These are phyloP conservation scores for Penicillium riverlandense DNA, from an alignment of 495 filamentous ascomycete genomes.

Conservation along the genomic window DNA sequence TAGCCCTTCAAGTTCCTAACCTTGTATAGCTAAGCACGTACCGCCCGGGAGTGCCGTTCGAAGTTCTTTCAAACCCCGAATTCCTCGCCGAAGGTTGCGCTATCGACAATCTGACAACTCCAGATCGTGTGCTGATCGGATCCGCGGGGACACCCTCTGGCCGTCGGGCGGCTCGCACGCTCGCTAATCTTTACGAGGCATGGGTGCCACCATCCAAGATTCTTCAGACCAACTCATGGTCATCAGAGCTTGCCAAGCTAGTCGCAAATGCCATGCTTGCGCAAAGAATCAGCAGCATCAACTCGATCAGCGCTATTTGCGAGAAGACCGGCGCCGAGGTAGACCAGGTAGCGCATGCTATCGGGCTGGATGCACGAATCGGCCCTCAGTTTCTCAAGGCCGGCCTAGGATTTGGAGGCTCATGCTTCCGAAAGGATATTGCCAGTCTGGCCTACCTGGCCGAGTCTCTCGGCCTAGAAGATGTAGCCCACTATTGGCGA, in stretches of 20 bases:
- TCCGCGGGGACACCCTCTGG: slow-evolving; percentile 51
- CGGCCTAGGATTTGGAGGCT: slow-evolving; percentile 72
- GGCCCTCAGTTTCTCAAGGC: slow-evolving; percentile 71
- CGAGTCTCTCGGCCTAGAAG: slow-evolving; percentile 58
- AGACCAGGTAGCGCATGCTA: slow-evolving; percentile 61
- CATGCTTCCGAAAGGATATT: slow-evolving; percentile 80
- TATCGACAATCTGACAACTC: slow-evolving; percentile 59
- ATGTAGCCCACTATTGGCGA: slow-evolving; percentile 73
- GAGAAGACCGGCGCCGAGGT: slow-evolving; percentile 72
- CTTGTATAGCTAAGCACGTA: slow-evolving; percentile 34
- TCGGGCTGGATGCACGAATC: slow-evolving; percentile 65
- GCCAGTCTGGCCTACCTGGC: slow-evolving; percentile 69
- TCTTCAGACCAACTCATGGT: slow-evolving; percentile 69
- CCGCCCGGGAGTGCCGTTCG: slow-evolving; percentile 56
- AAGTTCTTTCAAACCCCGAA: slow-evolving; percentile 79
- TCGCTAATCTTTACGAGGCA: slow-evolving; percentile 58
- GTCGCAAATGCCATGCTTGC: slow-evolving; percentile 78
- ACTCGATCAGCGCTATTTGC: slow-evolving; percentile 73
- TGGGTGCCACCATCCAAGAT: slow-evolving; percentile 66
- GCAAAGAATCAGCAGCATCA: slow-evolving; percentile 79
- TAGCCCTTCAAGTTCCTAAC: slow-evolving; percentile 30
- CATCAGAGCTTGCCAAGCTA: slow-evolving; percentile 73
- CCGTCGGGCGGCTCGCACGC: slow-evolving; percentile 50
- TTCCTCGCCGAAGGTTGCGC: slow-evolving; percentile 78
- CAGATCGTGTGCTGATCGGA: slow-evolving; percentile 74